Percentiles rank a stretch among this genome's conserved stretches.
phyloP scores from a whole-genome alignment of 345 rosid genomes.

The Streptanthus diversifolius region DNA sequence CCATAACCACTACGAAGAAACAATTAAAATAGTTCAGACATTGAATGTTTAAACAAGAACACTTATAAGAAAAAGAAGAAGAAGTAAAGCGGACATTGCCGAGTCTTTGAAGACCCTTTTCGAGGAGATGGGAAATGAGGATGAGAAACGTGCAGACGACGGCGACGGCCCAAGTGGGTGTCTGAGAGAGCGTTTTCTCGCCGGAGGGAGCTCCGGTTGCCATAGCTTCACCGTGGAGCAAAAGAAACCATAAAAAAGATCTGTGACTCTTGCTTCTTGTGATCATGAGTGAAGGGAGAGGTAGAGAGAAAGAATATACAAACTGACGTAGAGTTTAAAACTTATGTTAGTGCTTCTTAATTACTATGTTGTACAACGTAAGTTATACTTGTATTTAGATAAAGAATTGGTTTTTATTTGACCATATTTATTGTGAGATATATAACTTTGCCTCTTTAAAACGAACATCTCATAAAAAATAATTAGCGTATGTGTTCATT shows the following conservation, averaged over 20 bases:
- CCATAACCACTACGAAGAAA: constrained; percentile 64
- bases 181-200: constrained; percentile 60
- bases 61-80: neutral
- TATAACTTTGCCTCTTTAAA: neutral
- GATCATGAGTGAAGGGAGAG: constrained; percentile 30
- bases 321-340: constrained; percentile 15
- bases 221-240: constrained; percentile 10
- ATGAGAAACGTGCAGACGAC: constrained; percentile 70
- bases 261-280: constrained; percentile 6
- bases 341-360: constrained; percentile 11
- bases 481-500: neutral
- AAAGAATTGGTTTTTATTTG: constrained; percentile 6
- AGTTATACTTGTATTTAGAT: neutral
- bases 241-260: constrained; percentile 22
- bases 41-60: neutral
- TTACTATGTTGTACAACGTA: neutral
- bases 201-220: constrained; percentile 16
- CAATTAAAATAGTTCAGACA: constrained; percentile 1
- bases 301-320: constrained; percentile 3
- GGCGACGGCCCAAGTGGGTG: constrained; percentile 95
- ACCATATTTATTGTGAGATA: constrained; percentile 2
- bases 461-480: neutral
- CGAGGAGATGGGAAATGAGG: constrained; percentile 60
- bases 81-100: constrained; percentile 40
- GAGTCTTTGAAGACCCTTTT: constrained; percentile 66